Conservation (phyloP, 495 filamentous ascomycete genomes). For the Tirmania nivea region DNA sequence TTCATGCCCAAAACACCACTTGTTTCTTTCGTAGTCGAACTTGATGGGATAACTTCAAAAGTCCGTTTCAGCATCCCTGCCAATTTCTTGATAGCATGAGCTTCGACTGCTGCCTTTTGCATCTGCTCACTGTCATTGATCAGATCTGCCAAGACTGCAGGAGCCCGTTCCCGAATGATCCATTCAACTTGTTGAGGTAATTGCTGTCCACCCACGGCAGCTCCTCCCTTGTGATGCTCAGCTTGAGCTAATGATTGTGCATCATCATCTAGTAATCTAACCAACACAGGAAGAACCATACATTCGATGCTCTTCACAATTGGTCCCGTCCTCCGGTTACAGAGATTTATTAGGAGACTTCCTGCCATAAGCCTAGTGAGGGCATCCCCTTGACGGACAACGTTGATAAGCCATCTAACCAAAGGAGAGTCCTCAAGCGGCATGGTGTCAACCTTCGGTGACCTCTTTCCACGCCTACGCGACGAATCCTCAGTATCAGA, state of each 20-base stretch:
- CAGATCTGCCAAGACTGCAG: slow-evolving; percentile 52
- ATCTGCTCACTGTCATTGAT: slow-evolving; percentile 52
- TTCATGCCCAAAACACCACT: slow-evolving; percentile 4
- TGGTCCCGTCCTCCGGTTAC: slow-evolving; percentile 38
- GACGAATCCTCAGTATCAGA: not conserved
- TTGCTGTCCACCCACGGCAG: slow-evolving; percentile 21
- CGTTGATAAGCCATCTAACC: slow-evolving; percentile 59
- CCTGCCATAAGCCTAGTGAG: slow-evolving; percentile 57
- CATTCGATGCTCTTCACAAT: slow-evolving; percentile 31
- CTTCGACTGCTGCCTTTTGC: slow-evolving; percentile 67
- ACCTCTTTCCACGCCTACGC: not conserved
- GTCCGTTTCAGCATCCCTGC: slow-evolving; percentile 53
- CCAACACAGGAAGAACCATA: slow-evolving; percentile 49
- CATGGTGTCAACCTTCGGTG: not conserved
- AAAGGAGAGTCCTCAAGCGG: slow-evolving; percentile 59
- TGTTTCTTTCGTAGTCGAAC: slow-evolving; percentile 1
- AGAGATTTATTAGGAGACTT: slow-evolving; percentile 53
- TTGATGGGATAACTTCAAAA: slow-evolving; percentile 21
- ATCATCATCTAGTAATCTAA: slow-evolving; percentile 45
- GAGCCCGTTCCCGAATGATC: slow-evolving; percentile 44
- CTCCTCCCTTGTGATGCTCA: slow-evolving; percentile 12
- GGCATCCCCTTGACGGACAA: slow-evolving; percentile 40
- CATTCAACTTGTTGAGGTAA: slow-evolving; percentile 16
- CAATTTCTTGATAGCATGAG: slow-evolving; percentile 46
- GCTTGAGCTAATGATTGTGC: slow-evolving; percentile 21